phyloP scores from a whole-genome alignment of 257 asterid genomes.

The Solanum chilense region DNA sequence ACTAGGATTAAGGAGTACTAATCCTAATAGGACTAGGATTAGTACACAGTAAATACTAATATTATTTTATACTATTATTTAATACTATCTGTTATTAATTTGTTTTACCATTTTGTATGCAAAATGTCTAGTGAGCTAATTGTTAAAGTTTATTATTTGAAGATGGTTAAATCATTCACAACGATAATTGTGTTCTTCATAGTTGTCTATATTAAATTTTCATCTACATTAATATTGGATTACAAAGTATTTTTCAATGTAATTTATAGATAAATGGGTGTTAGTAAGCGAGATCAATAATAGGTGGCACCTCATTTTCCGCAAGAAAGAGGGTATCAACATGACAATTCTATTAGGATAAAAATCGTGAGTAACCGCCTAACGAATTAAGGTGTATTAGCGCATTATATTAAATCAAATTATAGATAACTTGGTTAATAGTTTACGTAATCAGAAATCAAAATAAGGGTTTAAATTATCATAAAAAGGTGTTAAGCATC shows the following conservation, averaged over 20 bases:
- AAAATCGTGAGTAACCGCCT: too few relatives aligned
- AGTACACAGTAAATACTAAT: too few relatives aligned
- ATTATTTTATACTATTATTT: too few relatives aligned
- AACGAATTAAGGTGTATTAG: not conserved
- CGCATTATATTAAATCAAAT: not conserved
- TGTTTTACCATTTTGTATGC: not conserved
- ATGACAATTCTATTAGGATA: not conserved
- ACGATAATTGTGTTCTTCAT: not conserved
- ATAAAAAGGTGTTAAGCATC: not conserved
- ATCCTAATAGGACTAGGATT: too few relatives aligned
- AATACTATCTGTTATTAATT: too few relatives aligned
- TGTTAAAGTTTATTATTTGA: not conserved
- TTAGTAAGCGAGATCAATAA: not conserved
- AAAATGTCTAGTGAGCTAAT: not conserved
- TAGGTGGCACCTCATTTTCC: not conserved
- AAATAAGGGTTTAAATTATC: too few relatives aligned
- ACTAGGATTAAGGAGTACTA: too few relatives aligned
- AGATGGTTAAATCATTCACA: not conserved
- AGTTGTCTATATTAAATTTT: not conserved
- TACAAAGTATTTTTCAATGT: not conserved
- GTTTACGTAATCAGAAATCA: too few relatives aligned
- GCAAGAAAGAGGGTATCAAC: not conserved
- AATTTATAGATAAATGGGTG: not conserved
- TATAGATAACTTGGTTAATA: too few relatives aligned
- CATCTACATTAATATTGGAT: too few relatives aligned